Percentiles rank a stretch among this genome's conserved stretches.
Conservation (phyloP, 129 eudicot species). For the Apium graveolens region DNA sequence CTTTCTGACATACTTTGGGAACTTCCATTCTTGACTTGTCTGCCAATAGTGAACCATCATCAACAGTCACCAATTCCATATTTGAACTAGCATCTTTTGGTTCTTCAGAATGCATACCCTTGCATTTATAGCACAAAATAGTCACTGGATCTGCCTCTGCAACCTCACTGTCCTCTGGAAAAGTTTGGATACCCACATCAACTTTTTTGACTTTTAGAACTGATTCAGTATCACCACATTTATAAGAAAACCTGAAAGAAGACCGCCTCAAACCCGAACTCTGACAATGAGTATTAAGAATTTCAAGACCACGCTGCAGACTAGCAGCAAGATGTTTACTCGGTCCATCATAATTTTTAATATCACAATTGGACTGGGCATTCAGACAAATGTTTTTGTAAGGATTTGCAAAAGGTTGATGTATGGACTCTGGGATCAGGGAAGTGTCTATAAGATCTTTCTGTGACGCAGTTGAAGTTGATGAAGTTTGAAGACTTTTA, state of each 20-base stretch:
- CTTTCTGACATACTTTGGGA: slow-evolving; percentile 55
- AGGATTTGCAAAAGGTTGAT: slow-evolving; percentile 32
- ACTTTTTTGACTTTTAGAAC: slow-evolving; percentile 34
- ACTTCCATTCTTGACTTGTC: slow-evolving; percentile 58
- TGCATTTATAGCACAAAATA: slow-evolving; percentile 61
- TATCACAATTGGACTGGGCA: slow-evolving; percentile 12
- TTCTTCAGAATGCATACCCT: slow-evolving; percentile 29
- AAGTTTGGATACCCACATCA: slow-evolving; percentile 82
- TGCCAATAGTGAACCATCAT: slow-evolving; percentile 28
- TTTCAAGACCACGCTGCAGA: slow-evolving; percentile 72
- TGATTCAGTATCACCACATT: slow-evolving; percentile 37
- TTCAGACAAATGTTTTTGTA: slow-evolving; percentile 29
- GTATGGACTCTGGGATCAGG: slow-evolving; percentile 14
- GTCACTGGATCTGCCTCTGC: slow-evolving; percentile 22
- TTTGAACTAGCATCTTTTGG: slow-evolving; percentile 28
- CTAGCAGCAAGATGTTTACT: slow-evolving; percentile 74
- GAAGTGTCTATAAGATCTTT: slow-evolving; percentile 24
- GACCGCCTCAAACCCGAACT: slow-evolving; percentile 54
- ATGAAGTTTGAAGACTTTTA: slow-evolving; percentile 60
- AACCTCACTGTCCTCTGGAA: slow-evolving; percentile 27
- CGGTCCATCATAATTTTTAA: slow-evolving; percentile 22
- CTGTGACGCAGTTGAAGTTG: slow-evolving; percentile 52
- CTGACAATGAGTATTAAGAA: slow-evolving; percentile 43
- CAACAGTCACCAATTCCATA: slow-evolving; percentile 63
- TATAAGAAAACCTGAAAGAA: slow-evolving; percentile 71